Conservation (phyloP, 2,329 filamentous ascomycete species). For the Annulohypoxylon truncatum region DNA sequence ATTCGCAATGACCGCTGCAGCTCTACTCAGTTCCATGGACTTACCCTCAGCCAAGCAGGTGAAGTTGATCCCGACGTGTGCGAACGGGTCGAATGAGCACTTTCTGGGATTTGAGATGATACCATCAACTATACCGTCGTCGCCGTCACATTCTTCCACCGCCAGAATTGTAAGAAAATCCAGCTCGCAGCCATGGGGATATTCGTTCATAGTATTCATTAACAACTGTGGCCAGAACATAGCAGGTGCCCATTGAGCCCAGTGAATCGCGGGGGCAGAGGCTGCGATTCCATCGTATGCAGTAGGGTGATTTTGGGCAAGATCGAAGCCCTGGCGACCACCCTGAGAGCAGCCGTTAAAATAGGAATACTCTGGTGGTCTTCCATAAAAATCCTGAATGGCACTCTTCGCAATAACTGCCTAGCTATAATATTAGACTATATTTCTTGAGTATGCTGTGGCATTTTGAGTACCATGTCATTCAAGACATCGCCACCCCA, state of each 20-base stretch:
- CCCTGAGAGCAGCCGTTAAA: slow-evolving; percentile 63
- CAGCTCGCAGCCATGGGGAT: slow-evolving; percentile 34
- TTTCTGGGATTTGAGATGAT: slow-evolving; percentile 54
- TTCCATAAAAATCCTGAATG: slow-evolving; percentile 55
- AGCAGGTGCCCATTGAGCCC: slow-evolving; percentile 25
- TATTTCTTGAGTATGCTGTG: background rate
- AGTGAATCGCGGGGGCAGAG: slow-evolving; percentile 52
- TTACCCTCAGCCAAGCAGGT: slow-evolving; percentile 35
- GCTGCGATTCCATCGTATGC: slow-evolving; percentile 67
- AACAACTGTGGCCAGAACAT: slow-evolving; percentile 38
- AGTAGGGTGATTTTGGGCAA: slow-evolving; percentile 62
- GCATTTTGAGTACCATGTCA: slow-evolving; percentile 40
- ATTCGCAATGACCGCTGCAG: slow-evolving; percentile 33
- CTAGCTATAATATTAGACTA: slow-evolving; percentile 28
- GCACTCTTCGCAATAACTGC: slow-evolving; percentile 58
- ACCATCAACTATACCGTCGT: slow-evolving; percentile 58
- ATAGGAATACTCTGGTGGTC: slow-evolving; percentile 58
- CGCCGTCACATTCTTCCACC: slow-evolving; percentile 53
- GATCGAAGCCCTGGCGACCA: slow-evolving; percentile 65
- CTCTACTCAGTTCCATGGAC: slow-evolving; percentile 19
- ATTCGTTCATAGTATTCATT: slow-evolving; percentile 28
- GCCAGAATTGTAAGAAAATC: slow-evolving; percentile 30
- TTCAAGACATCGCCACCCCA: slow-evolving; percentile 45
- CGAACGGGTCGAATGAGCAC: slow-evolving; percentile 52
- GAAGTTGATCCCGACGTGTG: slow-evolving; percentile 42